Percentiles rank a stretch among this genome's conserved stretches.
These are phyloP conservation scores for Thermochaetoides dissita DNA, from an alignment of 2,329 filamentous ascomycete species.

Conservation along the genomic window DNA sequence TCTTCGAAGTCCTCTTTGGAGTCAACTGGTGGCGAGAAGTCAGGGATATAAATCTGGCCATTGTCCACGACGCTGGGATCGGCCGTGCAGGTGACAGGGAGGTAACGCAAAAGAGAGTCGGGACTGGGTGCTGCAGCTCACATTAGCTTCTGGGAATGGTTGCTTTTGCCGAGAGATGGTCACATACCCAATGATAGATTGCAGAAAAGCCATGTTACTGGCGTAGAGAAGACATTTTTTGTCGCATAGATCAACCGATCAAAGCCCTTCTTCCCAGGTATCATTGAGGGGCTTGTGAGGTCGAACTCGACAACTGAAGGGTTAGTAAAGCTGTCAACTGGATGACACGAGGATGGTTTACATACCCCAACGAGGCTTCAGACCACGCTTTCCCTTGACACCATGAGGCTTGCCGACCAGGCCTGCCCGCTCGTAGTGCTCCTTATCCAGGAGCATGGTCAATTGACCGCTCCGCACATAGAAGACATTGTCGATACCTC, in stretches of 20 bases:
- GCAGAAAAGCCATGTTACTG: slow-evolving; percentile 65
- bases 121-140: slow-evolving; percentile 27
- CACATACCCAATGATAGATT: slow-evolving; percentile 30
- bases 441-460: slow-evolving; percentile 63
- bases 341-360: slow-evolving; percentile 2
- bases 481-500: slow-evolving; percentile 58
- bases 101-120: slow-evolving; percentile 34
- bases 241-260: slow-evolving; percentile 65
- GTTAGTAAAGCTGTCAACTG: slow-evolving; percentile 16
- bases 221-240: slow-evolving; percentile 56
- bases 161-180: too few relatives aligned
- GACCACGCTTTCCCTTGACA: slow-evolving; percentile 39
- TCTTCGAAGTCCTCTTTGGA: slow-evolving; percentile 42
- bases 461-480: slow-evolving; percentile 56
- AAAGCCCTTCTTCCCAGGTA: slow-evolving; percentile 71
- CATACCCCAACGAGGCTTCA: slow-evolving; percentile 63
- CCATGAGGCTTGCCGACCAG: slow-evolving; percentile 58
- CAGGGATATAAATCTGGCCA: slow-evolving; percentile 9
- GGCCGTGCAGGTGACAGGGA: slow-evolving; percentile 29
- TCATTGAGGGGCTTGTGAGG: slow-evolving; percentile 59
- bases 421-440: slow-evolving; percentile 70
- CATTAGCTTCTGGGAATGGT: slow-evolving; percentile 11
- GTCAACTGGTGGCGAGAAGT: slow-evolving; percentile 21
- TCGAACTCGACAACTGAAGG: slow-evolving; percentile 59
- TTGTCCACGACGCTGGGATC: slow-evolving; percentile 8